Evolutionary conservation across 1,284 basidiomycete genomes (phyloP).

Genomic region (Naganishia albida): DNA sequence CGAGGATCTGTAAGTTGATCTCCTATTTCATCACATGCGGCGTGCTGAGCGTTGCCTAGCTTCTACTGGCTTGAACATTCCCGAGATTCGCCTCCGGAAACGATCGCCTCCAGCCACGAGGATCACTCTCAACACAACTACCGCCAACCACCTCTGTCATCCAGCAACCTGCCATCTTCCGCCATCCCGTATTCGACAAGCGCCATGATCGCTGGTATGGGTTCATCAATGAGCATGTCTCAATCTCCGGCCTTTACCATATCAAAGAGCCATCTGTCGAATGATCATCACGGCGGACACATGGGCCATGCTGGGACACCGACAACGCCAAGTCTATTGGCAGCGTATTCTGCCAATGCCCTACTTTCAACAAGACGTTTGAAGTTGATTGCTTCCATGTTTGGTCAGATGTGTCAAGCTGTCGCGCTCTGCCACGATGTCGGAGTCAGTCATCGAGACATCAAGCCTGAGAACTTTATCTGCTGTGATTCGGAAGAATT

Average conservation of each 20-base stretch:
- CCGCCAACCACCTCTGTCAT: slow-evolving; percentile 41
- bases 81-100: slow-evolving; percentile 68
- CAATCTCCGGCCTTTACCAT: slow-evolving; percentile 39
- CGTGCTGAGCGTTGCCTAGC: slow-evolving; percentile 31
- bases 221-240: slow-evolving; percentile 41
- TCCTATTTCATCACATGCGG: background rate
- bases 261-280: slow-evolving; percentile 24
- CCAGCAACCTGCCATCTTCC: slow-evolving; percentile 51
- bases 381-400: slow-evolving; percentile 93
- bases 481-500: slow-evolving; percentile 74
- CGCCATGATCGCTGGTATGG: slow-evolving; percentile 37
- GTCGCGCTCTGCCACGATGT: slow-evolving; percentile 93
- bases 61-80: slow-evolving; percentile 97
- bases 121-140: slow-evolving; percentile 38
- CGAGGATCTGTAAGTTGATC: slow-evolving; percentile 64
- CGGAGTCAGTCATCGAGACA: slow-evolving; percentile 92
- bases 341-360: slow-evolving; percentile 77
- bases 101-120: slow-evolving; percentile 56
- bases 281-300: slow-evolving; percentile 33
- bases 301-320: slow-evolving; percentile 64
- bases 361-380: slow-evolving; percentile 84
- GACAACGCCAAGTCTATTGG: slow-evolving; percentile 88
- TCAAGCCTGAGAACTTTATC: slow-evolving; percentile 97
- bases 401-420: slow-evolving; percentile 95
- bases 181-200: slow-evolving; percentile 50